Base-by-base conservation (phyloP, 805 yeast species). In the Wickerhamomyces alni region DNA sequence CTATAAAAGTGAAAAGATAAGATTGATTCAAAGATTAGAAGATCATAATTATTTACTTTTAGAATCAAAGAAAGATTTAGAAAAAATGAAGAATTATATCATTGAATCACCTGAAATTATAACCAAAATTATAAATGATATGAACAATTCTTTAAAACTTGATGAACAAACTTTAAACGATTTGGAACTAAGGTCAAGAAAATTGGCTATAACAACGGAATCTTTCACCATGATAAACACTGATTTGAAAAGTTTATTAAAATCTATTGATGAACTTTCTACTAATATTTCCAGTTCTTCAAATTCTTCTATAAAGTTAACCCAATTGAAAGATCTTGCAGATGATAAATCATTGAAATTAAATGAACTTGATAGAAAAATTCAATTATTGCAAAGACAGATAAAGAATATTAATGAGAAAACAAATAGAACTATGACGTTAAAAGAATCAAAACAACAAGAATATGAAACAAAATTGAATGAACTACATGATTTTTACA, bases 1-100 rank as follows among this genome's bases (percentile, higher is more conserved):
- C 33, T 85, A 85, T 59, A 82, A 78, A 58, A 61, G 69, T 15
- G 79, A 79, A 36, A 86, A 85, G 55, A 61, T 66, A n/a, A 60
- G 72, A 30, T 56, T 82, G 39, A 67, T 80, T 15, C 73, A 74
- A 35, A 73, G 75, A 40, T 58, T 82, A 8, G 87, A 84, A 47
- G 80, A 78, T 43, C 71, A 73, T 40, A 77, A 74, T 41, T 78
- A 74, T 40, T 59, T 78, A 32, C 63, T 77, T 15, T 60, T 74
- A 12, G 87, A 81, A 41, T 57, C 77, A 2, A 74, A 70, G 38
- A 73, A 75, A 36, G 81, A 78, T 37, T 59, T 77, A 17, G 86
- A 79, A 27, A 75, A 74, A 44, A 62, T 85, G 38, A 70, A 73
- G 42, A 72, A 72, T 25, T 82, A 81, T 50, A 67, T 80, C 3